These are phyloP conservation scores for Mycena capillaripes DNA, from an alignment of 768 basidiomycete genomes.

Conservation along the genomic window DNA sequence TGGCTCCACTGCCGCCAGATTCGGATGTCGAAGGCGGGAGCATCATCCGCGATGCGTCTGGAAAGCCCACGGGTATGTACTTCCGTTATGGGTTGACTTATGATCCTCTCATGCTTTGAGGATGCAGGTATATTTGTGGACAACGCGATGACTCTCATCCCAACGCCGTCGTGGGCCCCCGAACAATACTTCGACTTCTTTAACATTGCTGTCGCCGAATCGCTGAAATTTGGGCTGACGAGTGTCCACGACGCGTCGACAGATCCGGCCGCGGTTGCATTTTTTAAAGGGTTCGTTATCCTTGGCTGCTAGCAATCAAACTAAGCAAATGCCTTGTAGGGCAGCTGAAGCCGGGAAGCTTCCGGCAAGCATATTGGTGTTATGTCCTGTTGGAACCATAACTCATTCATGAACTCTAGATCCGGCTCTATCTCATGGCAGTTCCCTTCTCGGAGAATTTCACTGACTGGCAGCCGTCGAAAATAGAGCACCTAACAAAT, in stretches of 20 bases:
- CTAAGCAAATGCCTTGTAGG: constrained; percentile 53
- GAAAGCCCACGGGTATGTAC: constrained; percentile 67
- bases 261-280: constrained; percentile 63
- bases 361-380: constrained; percentile 66
- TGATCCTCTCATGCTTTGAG: not conserved
- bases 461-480: constrained; percentile 65
- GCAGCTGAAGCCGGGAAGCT: constrained; percentile 77
- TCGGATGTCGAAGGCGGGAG: constrained; percentile 56
- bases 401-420: constrained; percentile 49
- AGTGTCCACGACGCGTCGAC: constrained; percentile 88
- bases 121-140: constrained; percentile 82
- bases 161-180: constrained; percentile 72
- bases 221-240: constrained; percentile 85
- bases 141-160: constrained; percentile 87
- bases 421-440: constrained; percentile 76
- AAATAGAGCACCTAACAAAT: constrained; percentile 69
- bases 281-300: constrained; percentile 71
- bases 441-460: constrained; percentile 65
- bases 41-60: constrained; percentile 65
- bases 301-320: not conserved
- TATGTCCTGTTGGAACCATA: not conserved
- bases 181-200: constrained; percentile 73
- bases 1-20: constrained; percentile 70
- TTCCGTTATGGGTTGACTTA: not conserved
- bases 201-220: constrained; percentile 74